Conservation (phyloP, 2,329 filamentous ascomycete genomes). For the Aureobasidium pullulans region DNA sequence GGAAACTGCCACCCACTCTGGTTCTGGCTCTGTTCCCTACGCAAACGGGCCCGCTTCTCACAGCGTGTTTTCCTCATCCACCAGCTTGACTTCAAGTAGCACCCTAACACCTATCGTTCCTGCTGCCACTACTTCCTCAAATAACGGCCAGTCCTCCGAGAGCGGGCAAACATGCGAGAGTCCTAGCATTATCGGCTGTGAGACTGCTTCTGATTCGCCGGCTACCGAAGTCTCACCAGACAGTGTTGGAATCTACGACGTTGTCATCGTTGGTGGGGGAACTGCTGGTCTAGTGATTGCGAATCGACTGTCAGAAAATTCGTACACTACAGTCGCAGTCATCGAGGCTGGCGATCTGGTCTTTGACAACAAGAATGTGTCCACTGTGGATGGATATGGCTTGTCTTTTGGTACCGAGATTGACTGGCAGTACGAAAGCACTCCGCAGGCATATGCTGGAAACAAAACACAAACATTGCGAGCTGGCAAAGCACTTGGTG, state of each 20-base stretch:
- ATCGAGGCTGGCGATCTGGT: constrained; percentile 10
- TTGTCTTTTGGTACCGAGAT: not conserved
- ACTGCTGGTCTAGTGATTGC: constrained; percentile 82
- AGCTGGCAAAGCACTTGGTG: constrained; percentile 32
- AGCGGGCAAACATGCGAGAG: not conserved
- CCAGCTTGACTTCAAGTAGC: not conserved
- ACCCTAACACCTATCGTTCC: not conserved
- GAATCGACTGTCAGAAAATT: constrained; percentile 69
- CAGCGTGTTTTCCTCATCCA: not conserved
- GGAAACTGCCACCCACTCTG: not conserved
- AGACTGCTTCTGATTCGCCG: not conserved
- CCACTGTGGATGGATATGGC: not conserved
- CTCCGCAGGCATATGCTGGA: constrained; percentile 42
- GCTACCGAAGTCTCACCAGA: not conserved
- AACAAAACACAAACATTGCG: not conserved
- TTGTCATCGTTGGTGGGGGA: constrained; percentile 77
- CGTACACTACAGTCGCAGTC: constrained; percentile 29
- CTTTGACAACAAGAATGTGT: not conserved
- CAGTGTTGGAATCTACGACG: constrained; percentile 53
- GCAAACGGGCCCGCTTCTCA: not conserved
- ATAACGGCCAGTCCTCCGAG: not conserved
- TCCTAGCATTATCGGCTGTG: not conserved
- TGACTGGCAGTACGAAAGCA: constrained; percentile 8
- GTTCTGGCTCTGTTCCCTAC: not conserved
- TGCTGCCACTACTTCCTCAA: not conserved